Evolutionary conservation across 768 basidiomycete species (phyloP).

Genomic region (Rhizopogon vesiculosus): DNA sequence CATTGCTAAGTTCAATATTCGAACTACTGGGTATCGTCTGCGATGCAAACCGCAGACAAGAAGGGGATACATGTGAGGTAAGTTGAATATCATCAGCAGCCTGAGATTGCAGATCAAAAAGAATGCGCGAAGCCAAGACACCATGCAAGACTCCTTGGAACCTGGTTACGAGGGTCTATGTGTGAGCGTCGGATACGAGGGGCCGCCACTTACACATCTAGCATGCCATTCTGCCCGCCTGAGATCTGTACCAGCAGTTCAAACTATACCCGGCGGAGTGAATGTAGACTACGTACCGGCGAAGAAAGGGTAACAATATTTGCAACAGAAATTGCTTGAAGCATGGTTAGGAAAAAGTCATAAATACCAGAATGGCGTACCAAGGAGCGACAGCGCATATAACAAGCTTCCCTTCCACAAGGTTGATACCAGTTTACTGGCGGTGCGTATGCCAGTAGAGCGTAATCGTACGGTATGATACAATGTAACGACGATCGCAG

Average conservation of each 20-base stretch:
- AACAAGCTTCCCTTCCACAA: slow-evolving; percentile 7
- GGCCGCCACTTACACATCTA: slow-evolving; percentile 5
- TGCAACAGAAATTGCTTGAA: slow-evolving; percentile 1
- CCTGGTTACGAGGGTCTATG: no score
- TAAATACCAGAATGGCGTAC: background rate
- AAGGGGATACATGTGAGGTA: no score
- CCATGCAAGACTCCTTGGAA: no score
- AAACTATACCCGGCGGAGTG: background rate
- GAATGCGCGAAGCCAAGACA: no score
- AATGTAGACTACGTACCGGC: slow-evolving; percentile 2
- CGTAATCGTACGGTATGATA: background rate
- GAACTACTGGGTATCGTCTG: no score
- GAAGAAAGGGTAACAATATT: slow-evolving; percentile 6
- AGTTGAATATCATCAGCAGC: background rate
- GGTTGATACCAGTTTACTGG: background rate
- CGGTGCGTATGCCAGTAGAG: background rate
- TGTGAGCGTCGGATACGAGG: background rate
- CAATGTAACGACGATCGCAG: background rate
- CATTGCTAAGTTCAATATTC: no score
- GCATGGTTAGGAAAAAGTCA: background rate
- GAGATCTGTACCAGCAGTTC: background rate
- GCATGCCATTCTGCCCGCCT: slow-evolving; percentile 4
- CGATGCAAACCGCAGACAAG: background rate
- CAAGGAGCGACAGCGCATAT: slow-evolving; percentile 6
- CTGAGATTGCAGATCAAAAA: background rate